These are phyloP conservation scores for Penicillium glabrum DNA, from an alignment of 2,329 filamentous ascomycete genomes.

Conservation along the genomic window DNA sequence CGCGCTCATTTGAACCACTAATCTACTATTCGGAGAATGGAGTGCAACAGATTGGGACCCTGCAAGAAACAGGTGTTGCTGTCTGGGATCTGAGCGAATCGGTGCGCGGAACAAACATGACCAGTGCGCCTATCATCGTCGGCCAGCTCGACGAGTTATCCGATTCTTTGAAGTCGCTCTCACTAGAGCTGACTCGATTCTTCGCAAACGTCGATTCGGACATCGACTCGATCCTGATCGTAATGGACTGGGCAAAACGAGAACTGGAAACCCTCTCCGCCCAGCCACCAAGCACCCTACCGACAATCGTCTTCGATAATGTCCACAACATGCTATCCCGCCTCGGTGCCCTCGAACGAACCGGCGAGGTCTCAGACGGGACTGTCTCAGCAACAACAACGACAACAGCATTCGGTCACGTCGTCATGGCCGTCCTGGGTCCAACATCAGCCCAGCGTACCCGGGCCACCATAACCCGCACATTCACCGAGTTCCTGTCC, in stretches of 20 bases:
- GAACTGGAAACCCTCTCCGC: slow-evolving; percentile 72
- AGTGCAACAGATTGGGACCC: slow-evolving; percentile 77
- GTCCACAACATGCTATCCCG: slow-evolving; percentile 74
- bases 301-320: slow-evolving; percentile 74
- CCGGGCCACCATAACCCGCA: slow-evolving; percentile 75
- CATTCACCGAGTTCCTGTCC: slow-evolving; percentile 82
- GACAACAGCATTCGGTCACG: slow-evolving; percentile 56
- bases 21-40: slow-evolving; percentile 94
- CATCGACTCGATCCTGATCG: slow-evolving; percentile 86
- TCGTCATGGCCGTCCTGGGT: slow-evolving; percentile 75
- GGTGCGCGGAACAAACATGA: slow-evolving; percentile 86
- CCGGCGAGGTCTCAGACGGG: slow-evolving; percentile 22
- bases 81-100: slow-evolving; percentile 95
- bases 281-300: slow-evolving; percentile 62
- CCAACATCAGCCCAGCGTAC: slow-evolving; percentile 78
- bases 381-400: slow-evolving; percentile 54
- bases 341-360: slow-evolving; percentile 41
- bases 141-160: slow-evolving; percentile 80
- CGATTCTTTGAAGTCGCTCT: slow-evolving; percentile 79
- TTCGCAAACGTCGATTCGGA: slow-evolving; percentile 93
- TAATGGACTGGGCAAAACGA: slow-evolving; percentile 94
- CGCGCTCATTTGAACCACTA: slow-evolving; percentile 87
- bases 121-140: slow-evolving; percentile 81
- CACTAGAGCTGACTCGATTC: slow-evolving; percentile 84
- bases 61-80: slow-evolving; percentile 88